Evolutionary conservation across 2,329 filamentous ascomycete genomes (phyloP).

Genomic region (Trichoderma sp.): DNA sequence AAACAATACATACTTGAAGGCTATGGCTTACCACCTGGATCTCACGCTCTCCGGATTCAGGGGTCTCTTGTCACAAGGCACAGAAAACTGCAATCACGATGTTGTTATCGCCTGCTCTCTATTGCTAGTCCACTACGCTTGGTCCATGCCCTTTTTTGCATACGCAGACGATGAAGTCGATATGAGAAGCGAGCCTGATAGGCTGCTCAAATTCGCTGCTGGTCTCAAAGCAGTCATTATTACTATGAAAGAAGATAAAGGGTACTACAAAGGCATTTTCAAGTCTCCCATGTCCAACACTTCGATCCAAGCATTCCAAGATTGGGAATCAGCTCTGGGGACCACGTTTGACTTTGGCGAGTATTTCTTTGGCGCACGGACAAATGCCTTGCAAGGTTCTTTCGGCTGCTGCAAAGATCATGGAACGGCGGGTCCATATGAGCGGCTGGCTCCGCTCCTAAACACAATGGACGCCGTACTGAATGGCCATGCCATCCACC

Average conservation of each 20-base stretch:
- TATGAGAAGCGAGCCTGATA: conserved; percentile 14
- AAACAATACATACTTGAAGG: not conserved
- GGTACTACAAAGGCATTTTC: conserved; percentile 18
- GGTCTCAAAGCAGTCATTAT: conserved; percentile 23
- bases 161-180: conserved; percentile 11
- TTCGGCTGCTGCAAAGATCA: conserved; percentile 4
- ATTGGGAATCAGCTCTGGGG: not conserved
- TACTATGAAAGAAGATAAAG: conserved; percentile 7
- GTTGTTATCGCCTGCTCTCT: conserved; percentile 21
- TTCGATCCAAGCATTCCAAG: not conserved
- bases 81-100: conserved; percentile 13
- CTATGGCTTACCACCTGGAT: conserved; percentile 21
- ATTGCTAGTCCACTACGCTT: conserved; percentile 25
- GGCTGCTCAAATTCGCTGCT: conserved; percentile 20
- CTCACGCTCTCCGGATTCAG: conserved; percentile 24
- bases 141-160: conserved; percentile 25
- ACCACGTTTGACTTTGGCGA: not conserved
- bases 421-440: not conserved
- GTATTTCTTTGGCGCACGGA: conserved; percentile 1
- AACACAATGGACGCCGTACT: conserved; percentile 13
- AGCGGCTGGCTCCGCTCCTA: conserved; percentile 22
- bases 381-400: not conserved
- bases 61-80: conserved; percentile 2
- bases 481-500: conserved; percentile 9
- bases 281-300: not conserved